Evolutionary conservation across 2,329 filamentous ascomycete genomes (phyloP), one percentile per base, ranked within the genome.

Genomic region (Aspergillus proliferans): DNA sequence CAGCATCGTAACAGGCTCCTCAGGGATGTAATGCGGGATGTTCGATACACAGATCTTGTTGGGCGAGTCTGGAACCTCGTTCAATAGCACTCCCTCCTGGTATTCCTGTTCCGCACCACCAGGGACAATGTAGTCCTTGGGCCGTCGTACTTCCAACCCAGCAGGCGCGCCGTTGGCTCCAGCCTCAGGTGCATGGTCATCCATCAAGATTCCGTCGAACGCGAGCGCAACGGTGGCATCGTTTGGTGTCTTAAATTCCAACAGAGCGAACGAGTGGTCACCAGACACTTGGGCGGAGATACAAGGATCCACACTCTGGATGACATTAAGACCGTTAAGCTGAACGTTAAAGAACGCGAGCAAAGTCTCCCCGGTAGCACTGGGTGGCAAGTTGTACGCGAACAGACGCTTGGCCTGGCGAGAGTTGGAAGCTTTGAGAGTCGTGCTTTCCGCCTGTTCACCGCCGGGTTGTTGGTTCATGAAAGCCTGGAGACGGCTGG

Each of bases 111-210:
- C 85, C 43, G 91, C 87, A 30, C 87, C 77, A 12, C 87, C 84
- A 8, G 92, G 92, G 47, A 95, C 90, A 59, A 97, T 95, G 70
- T 97, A 98, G 69, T 98, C 93, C 73, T 95, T 96, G 39, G 94
- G 94, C 42, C 93, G 83, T 55, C 84, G 84, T 58, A 97, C 89
- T 33, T 83, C 78, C 36, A 97, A 76, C 6, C 71, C 76, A 56
- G 76, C 74, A 3, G 74, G 74, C 9, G 73, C 67, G 26, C 77
- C 81, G 46, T 83, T 80, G 26, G 76, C 69, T 19, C 73, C 72
- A 10, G 76, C 78, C 50, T 77, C 70, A 61, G 75, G 71, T 56
- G 86, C 82, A 47, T 84, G 81, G 3, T 87, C 82, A 53, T 88
- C 86, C 87, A 97, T 96, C 7, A 81, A 80, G 52, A 93, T 90